These are phyloP conservation scores for Agaricales sp. DNA, from an alignment of 1,284 basidiomycete genomes.

Conservation along the genomic window DNA sequence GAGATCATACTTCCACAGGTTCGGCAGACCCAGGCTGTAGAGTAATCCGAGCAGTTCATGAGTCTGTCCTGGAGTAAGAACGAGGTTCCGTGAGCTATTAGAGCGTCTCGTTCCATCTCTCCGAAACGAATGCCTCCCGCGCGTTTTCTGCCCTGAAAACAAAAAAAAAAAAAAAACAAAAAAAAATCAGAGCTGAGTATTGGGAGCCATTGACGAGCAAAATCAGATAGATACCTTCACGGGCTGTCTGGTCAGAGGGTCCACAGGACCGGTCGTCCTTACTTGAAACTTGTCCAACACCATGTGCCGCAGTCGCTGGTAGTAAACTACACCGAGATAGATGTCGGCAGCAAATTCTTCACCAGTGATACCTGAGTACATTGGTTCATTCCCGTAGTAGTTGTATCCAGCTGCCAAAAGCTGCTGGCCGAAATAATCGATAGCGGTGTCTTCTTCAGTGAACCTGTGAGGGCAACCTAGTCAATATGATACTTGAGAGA, in stretches of 20 bases:
- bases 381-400: slow-evolving; percentile 98
- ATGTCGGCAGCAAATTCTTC: slow-evolving; percentile 98
- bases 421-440: slow-evolving; percentile 97
- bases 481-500: slow-evolving; percentile 6
- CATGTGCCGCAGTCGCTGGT: slow-evolving; percentile 98
- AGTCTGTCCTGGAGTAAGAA: slow-evolving; percentile 96
- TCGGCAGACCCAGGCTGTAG: slow-evolving; percentile 96
- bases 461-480: slow-evolving; percentile 46
- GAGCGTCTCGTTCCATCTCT: slow-evolving; percentile 99
- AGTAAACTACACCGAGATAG: slow-evolving; percentile 97
- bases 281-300: slow-evolving; percentile 99
- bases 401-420: slow-evolving; percentile 93
- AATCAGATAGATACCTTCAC: slow-evolving; percentile 93
- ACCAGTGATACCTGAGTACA: slow-evolving; percentile 99
- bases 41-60: slow-evolving; percentile 99
- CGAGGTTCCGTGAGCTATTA: slow-evolving; percentile 96
- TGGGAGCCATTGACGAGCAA: slow-evolving; percentile 7
- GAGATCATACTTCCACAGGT: slow-evolving; percentile 94
- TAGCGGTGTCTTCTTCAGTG: slow-evolving; percentile 90
- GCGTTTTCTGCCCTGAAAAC: slow-evolving; percentile 83
- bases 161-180: slow-evolving; percentile 3
- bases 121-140: slow-evolving; percentile 99
- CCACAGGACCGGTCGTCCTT: slow-evolving; percentile 94
- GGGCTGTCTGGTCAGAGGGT: slow-evolving; percentile 92
- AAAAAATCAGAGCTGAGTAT: slow-evolving; percentile 2